phyloP scores from a whole-genome alignment of 2,329 filamentous ascomycete species.

The Ramularia endophylla region DNA sequence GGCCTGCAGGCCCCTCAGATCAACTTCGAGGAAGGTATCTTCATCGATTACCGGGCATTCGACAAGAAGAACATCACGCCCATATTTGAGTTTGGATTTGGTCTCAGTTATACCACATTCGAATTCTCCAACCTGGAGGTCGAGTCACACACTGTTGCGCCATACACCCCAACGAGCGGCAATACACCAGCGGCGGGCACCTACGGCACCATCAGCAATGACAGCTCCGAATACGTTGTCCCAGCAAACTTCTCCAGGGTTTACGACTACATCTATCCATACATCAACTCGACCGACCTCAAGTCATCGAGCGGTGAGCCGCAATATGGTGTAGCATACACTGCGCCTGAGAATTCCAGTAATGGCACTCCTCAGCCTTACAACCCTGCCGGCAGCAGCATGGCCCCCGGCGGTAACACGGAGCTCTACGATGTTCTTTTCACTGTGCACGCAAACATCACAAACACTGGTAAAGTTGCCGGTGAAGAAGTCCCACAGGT shows the following conservation, averaged over 20 bases:
- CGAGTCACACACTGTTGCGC: constrained; percentile 41
- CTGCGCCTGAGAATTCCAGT: constrained; percentile 51
- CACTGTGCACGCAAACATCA: constrained; percentile 60
- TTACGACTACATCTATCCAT: constrained; percentile 62
- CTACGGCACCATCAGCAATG: constrained; percentile 58
- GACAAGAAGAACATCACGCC: constrained; percentile 61
- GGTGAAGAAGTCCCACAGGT: constrained; percentile 72
- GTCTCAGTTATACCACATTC: constrained; percentile 76
- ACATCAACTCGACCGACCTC: constrained; percentile 58
- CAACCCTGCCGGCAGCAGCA: constrained; percentile 52
- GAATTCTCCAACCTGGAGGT: constrained; percentile 63
- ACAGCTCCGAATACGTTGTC: constrained; percentile 62
- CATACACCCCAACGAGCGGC: constrained; percentile 57
- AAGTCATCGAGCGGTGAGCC: constrained; percentile 52
- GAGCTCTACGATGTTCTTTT: constrained; percentile 64
- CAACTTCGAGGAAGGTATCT: constrained; percentile 69
- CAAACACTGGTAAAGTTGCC: constrained; percentile 59
- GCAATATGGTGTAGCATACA: constrained; percentile 56
- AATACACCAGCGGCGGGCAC: constrained; percentile 57
- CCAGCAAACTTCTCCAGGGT: constrained; percentile 53
- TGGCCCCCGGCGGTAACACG: constrained; percentile 56
- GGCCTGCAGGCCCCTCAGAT: constrained; percentile 61
- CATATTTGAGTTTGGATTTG: constrained; percentile 75
- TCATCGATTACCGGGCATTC: constrained; percentile 76
- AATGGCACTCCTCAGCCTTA: constrained; percentile 54